These are phyloP conservation scores for Umbelopsis ramanniana DNA, from an alignment of 192 early-diverging fungal species.

Conservation along the genomic window DNA sequence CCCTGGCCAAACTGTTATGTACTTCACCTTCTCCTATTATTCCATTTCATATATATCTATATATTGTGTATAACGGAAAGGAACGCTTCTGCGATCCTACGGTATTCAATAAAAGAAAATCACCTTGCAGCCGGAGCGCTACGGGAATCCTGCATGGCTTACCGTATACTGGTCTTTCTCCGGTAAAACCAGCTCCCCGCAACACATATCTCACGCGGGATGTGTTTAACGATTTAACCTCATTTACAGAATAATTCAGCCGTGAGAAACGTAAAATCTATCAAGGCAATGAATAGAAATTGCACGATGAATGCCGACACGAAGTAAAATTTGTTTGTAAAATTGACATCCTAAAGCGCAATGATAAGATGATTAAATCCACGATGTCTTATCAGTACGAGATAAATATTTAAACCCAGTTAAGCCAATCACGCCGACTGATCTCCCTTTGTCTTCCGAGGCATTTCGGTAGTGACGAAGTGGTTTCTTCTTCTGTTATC, in stretches of 20 bases:
- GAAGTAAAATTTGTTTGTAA: no score
- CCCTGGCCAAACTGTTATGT: not conserved
- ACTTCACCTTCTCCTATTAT: conserved; percentile 9
- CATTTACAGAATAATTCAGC: no score
- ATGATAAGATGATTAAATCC: conserved; percentile 3
- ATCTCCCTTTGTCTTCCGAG: conserved; percentile 27
- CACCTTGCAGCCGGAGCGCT: not conserved
- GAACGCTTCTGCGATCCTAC: not conserved
- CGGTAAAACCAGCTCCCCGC: not conserved
- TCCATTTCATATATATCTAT: conserved; percentile 2
- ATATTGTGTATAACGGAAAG: not conserved
- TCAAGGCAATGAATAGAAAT: no score
- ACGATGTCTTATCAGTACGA: not conserved
- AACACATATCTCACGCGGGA: not conserved
- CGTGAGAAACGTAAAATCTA: no score
- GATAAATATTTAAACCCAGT: conserved; percentile 14
- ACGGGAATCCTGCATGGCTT: not conserved
- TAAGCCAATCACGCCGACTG: conserved; percentile 7
- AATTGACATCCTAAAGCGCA: not conserved
- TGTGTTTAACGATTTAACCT: no score
- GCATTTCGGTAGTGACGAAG: not conserved
- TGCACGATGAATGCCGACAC: no score
- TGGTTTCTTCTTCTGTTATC: conserved; percentile 22
- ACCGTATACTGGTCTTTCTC: not conserved
- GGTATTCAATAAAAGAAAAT: not conserved